These are phyloP conservation scores for Oryza glaberrima DNA, from an alignment of 176 grass and related monocot genomes.

Conservation along the genomic window DNA sequence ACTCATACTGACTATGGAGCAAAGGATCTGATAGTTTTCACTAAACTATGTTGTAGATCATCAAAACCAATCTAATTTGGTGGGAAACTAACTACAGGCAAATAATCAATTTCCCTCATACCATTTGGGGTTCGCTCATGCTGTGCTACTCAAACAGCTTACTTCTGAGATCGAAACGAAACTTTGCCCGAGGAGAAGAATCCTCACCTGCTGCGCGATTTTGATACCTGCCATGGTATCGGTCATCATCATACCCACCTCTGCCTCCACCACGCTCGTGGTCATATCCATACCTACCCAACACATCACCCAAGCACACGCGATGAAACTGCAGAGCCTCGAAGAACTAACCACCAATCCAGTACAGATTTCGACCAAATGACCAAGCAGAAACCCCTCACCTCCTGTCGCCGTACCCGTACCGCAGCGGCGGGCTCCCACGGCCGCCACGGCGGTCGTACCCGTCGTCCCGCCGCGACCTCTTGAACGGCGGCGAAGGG, in stretches of 20 bases:
- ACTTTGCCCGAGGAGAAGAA: background rate
- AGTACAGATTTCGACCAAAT: background rate
- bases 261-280: slow-evolving; percentile 75
- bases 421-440: slow-evolving; percentile 68
- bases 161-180: background rate
- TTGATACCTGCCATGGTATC: slow-evolving; percentile 62
- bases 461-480: slow-evolving; percentile 78
- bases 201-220: slow-evolving; percentile 57
- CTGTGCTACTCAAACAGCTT: background rate
- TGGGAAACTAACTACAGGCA: background rate
- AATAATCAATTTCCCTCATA: background rate
- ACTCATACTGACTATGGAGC: background rate
- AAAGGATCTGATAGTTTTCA: background rate
- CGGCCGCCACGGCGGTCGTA: slow-evolving; percentile 85
- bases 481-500: slow-evolving; percentile 74
- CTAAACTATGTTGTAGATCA: background rate
- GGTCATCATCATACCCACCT: slow-evolving; percentile 76
- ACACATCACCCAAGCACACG: background rate
- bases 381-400: slow-evolving; percentile 1
- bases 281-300: slow-evolving; percentile 62
- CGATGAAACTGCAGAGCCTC: background rate
- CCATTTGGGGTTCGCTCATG: background rate
- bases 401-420: slow-evolving; percentile 51
- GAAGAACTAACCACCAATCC: background rate
- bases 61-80: background rate